Percentiles rank a stretch among this genome's conserved stretches.
Evolutionary conservation across 768 basidiomycete genomes (phyloP).

Genomic region (Agaricus subrufescens): DNA sequence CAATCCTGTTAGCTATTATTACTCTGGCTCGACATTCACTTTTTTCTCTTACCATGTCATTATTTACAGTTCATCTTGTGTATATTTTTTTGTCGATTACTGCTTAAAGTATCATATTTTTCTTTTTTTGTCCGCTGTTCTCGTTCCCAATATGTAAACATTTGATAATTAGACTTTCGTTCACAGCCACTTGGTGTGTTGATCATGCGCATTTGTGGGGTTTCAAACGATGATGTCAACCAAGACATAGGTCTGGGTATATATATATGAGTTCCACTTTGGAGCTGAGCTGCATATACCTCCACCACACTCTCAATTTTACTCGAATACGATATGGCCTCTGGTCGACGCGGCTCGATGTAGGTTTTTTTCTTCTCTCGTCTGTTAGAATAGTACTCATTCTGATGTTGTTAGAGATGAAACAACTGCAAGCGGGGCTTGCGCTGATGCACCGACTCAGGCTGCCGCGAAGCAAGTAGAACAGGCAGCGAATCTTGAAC

Average conservation of each 20-base stretch:
- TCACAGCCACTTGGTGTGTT: too few relatives aligned
- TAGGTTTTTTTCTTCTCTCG: slow-evolving; percentile 14
- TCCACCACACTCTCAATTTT: background rate
- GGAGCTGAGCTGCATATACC: background rate
- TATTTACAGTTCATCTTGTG: background rate
- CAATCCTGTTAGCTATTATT: too few relatives aligned
- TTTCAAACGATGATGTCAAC: background rate
- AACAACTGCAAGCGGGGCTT: slow-evolving; percentile 53
- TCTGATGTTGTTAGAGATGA: slow-evolving; percentile 32
- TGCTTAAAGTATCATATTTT: background rate
- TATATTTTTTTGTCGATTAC: background rate
- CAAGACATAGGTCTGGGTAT: background rate
- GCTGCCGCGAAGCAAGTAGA: slow-evolving; percentile 39
- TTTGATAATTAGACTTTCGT: too few relatives aligned
- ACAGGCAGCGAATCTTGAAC: slow-evolving; percentile 38
- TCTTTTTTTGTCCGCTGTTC: background rate
- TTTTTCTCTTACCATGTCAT: background rate
- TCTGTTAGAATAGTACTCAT: background rate
- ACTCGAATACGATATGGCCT: background rate
- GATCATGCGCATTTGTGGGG: too few relatives aligned
- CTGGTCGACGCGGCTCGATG: slow-evolving; percentile 24
- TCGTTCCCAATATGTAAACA: background rate
- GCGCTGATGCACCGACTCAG: slow-evolving; percentile 40
- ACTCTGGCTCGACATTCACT: background rate
- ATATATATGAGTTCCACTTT: background rate